phyloP scores from a whole-genome alignment of 768 basidiomycete species.

The Omphalotus guepiniiformis region DNA sequence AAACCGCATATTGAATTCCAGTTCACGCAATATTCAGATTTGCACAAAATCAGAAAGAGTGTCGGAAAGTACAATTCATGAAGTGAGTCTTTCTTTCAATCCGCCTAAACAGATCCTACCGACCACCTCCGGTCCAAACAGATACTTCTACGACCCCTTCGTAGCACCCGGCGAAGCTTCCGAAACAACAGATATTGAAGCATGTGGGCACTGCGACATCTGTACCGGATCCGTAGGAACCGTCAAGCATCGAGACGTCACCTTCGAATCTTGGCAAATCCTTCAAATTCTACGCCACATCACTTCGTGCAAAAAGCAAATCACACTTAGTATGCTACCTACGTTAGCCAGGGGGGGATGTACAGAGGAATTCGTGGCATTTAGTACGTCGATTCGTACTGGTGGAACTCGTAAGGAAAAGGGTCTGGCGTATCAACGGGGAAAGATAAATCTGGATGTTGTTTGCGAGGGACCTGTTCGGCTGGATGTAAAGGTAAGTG shows the following conservation, averaged over 20 bases:
- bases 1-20: slow-evolving; percentile 23
- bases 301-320: slow-evolving; percentile 42
- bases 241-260: slow-evolving; percentile 59
- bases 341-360: slow-evolving; percentile 53
- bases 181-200: slow-evolving; percentile 53
- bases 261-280: slow-evolving; percentile 75
- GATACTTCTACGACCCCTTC: slow-evolving; percentile 79
- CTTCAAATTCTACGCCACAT: slow-evolving; percentile 57
- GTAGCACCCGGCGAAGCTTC: slow-evolving; percentile 70
- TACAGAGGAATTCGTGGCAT: slow-evolving; percentile 23
- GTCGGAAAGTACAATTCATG: slow-evolving; percentile 85
- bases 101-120: neutral
- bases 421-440: slow-evolving; percentile 25
- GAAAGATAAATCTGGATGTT: slow-evolving; percentile 54
- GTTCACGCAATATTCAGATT: slow-evolving; percentile 81
- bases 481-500: slow-evolving; percentile 62
- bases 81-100: slow-evolving; percentile 41
- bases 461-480: slow-evolving; percentile 64
- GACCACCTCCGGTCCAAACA: slow-evolving; percentile 28
- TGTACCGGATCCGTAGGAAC: slow-evolving; percentile 59
- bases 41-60: slow-evolving; percentile 70
- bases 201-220: slow-evolving; percentile 93
- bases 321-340: slow-evolving; percentile 65
- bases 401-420: no score
- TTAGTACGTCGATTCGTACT: no score